These are phyloP conservation scores for Asterella californica DNA, from an alignment of 225 moss, liverwort and hornwort genomes.

Conservation along the genomic window DNA sequence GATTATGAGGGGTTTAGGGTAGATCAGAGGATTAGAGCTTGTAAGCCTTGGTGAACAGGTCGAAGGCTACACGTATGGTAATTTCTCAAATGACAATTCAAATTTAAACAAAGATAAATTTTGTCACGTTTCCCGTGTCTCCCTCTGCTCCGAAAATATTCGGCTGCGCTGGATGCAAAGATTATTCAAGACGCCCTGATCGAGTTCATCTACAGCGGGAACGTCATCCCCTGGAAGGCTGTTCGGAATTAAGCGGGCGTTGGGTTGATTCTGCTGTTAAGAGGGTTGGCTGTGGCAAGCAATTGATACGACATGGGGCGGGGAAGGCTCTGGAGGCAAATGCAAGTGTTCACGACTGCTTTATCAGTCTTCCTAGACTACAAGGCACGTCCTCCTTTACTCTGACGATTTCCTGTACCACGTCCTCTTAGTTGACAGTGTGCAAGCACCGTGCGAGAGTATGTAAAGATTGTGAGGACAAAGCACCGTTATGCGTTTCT, in stretches of 20 bases:
- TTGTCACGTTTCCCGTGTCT: not conserved
- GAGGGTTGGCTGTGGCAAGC: too few relatives aligned
- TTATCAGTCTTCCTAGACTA: conserved; percentile 47
- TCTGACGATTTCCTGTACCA: not conserved
- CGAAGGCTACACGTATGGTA: not conserved
- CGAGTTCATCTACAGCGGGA: not conserved
- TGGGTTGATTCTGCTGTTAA: not conserved
- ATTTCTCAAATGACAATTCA: not conserved
- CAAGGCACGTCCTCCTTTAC: conserved; percentile 32
- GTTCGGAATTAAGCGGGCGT: not conserved
- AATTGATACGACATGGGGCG: conserved; percentile 18
- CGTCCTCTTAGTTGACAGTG: not conserved
- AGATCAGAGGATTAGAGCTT: too few relatives aligned
- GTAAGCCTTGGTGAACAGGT: not conserved
- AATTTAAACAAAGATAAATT: not conserved
- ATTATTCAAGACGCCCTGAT: not conserved
- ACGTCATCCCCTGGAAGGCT: not conserved
- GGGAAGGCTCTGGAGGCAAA: conserved; percentile 35
- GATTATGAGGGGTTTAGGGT: not conserved
- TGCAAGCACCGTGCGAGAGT: not conserved
- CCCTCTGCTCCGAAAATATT: not conserved
- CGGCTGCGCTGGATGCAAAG: not conserved
- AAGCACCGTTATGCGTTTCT: not conserved
- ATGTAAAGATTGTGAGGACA: not conserved
- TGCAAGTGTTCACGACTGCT: conserved; percentile 47